Base-by-base conservation (phyloP, 306 rosid species). In the Cicer judaicum region DNA sequence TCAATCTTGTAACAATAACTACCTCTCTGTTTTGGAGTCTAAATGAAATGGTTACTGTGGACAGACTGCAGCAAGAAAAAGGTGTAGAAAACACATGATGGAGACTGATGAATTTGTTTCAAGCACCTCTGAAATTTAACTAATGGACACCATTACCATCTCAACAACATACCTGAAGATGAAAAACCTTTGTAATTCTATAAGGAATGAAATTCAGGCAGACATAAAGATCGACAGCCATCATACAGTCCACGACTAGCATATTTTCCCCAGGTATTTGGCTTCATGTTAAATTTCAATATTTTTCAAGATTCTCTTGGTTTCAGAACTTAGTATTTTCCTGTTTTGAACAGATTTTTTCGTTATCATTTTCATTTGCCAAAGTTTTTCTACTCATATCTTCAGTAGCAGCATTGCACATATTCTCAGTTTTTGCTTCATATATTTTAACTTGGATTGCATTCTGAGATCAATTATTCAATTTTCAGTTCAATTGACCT, bases 31-130 rank as follows among this genome's bases (percentile, higher is more conserved):
- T 83, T 77, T 46, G 56, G 24, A 65, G 46, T 81, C 73, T 83
- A 68, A 78, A 55, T 67, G 73, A 72, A 43, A 42, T 68, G 76
- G 36, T 39, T 47, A 52, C 16, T 59, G 42, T 70, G 57, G 70
- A 70, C 88, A 94, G 99, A 86, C 88, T 39, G 97, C 97, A 12
- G 97, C 97, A 7, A 90, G 86, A 84, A 88, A 84, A 77, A 88
- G 96, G 74, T 92, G 97, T 75, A 80, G 95, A 81, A 90, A 88
- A 71, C 92, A 92, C 86, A 90, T 90, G 91, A 79, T 89, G 39
- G 97, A 94, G 88, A 94, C 99, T 5, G 99, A 94, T 70, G 99
- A 94, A 85, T 94, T 92, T 86, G 83, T 92, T 82, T 88, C 95
- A 62, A 86, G 80, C 84, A 84, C 84, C 85, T 63, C 90, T 52